Base-by-base conservation (phyloP, 148 eudicot genomes). In the Nepenthes gracilis region DNA sequence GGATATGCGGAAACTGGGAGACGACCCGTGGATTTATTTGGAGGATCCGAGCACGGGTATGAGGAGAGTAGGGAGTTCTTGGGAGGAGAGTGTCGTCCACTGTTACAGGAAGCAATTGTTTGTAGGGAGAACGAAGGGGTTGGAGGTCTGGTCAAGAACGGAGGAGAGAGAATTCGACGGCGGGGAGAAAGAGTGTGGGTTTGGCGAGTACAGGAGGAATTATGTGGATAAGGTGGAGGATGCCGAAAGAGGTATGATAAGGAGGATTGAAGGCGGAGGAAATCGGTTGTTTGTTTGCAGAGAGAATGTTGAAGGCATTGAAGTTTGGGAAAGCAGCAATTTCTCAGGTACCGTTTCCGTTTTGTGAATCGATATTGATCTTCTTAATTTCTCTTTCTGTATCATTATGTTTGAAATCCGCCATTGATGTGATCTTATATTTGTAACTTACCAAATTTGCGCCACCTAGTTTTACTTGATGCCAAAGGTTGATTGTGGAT, bases 1-100 rank as follows among this genome's bases (percentile, higher is more conserved):
- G 4, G 98, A 92, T 80, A 54, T 88, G 72, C 70, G 96, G 54
- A 82, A 60, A 35, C 59, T 88, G 47, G 77, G 83, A 34, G 75
- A 76, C 1, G 95, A 92, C 60, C 88, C 94, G 1, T 92, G 98
- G 98, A 71, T 85, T 33, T 92, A 86, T 75, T 60, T 92, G 83
- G 79, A 82, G 61, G 98, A 92, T 66, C 75, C 72, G 14, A 82
- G 77, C 64, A 88, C 94, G 36, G 74, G 84, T 13, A 36, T 83
- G 86, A 78, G 80, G 32, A 58, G 61, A 4, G 58, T 34, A 5
- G 77, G 68, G 54, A 61, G 71, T 2, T 62, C 61, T 11, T 72
- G 75, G 48, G 61, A 47, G 14, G 61, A 48, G 33, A 69, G 63
- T 55, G 88, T 77, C 48, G 51, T 92, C 51, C 77, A 67, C 70